Evolutionary conservation across 192 early-diverging fungal genomes (phyloP).

Genomic region (Entrophospora sp.): DNA sequence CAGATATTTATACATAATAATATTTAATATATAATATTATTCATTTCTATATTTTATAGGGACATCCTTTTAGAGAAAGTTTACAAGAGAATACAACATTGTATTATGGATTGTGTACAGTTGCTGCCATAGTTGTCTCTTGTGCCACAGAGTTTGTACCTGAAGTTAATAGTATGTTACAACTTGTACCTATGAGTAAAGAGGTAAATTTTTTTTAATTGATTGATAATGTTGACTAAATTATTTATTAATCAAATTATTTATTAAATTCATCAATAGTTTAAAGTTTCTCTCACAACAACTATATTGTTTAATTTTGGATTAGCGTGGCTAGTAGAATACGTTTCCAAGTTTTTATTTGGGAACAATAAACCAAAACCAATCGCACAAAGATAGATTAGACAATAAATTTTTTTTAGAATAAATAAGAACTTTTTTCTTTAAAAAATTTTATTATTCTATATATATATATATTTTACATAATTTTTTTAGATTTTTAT

Average conservation of each 20-base stretch:
- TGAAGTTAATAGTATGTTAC: constrained; percentile 82
- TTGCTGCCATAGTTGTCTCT: constrained; percentile 75
- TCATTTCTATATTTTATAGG: constrained; percentile 28
- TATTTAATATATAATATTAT: background rate
- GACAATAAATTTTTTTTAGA: too few species aligned
- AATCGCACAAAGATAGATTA: constrained; percentile 50
- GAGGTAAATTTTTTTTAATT: background rate
- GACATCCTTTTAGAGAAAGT: constrained; percentile 92
- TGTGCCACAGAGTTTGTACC: constrained; percentile 85
- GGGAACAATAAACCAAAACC: constrained; percentile 86
- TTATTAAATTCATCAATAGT: constrained; percentile 33
- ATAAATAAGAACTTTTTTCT: too few species aligned
- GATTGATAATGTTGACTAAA: background rate
- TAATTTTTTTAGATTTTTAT: too few species aligned
- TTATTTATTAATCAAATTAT: background rate
- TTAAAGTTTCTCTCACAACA: constrained; percentile 69
- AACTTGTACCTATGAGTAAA: constrained; percentile 62
- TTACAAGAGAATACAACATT: constrained; percentile 87
- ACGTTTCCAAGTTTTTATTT: constrained; percentile 66
- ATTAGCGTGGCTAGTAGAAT: constrained; percentile 72
- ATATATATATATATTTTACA: too few species aligned
- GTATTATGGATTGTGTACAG: constrained; percentile 78
- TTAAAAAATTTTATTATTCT: too few species aligned
- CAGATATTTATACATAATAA: background rate
- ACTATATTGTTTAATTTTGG: constrained; percentile 89